A percentile compares a stretch with the other conserved stretches of the same genome.
Conservation (phyloP, 2,329 filamentous ascomycete species). For the Pseudocercospora musae region DNA sequence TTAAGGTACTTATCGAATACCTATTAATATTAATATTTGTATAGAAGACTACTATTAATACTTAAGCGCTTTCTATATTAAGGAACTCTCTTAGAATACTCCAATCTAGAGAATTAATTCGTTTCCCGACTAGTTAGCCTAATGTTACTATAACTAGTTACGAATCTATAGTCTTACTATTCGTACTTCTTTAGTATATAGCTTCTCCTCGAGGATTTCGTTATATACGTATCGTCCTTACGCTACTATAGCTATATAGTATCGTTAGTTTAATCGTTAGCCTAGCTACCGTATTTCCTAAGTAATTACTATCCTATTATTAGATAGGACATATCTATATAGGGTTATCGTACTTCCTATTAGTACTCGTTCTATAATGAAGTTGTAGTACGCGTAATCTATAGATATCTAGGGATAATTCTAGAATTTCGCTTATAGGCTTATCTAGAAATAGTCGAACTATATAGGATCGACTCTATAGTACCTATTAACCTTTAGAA, state of each 20-base stretch:
- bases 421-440: background rate
- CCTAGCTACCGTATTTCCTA: background rate
- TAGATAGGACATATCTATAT: background rate
- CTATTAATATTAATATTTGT: no score
- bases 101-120: background rate
- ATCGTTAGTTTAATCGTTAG: background rate
- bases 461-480: no score
- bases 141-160: background rate
- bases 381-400: background rate
- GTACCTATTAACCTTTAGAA: no score
- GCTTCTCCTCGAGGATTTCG: background rate
- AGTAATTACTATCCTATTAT: background rate
- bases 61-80: no score
- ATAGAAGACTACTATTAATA: no score
- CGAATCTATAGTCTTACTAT: background rate
- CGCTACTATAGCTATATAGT: background rate
- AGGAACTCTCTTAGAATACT: no score
- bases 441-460: no score
- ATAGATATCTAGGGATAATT: background rate
- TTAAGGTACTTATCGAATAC: conserved; percentile 1
- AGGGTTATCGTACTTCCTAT: background rate
- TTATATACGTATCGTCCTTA: background rate
- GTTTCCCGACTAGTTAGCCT: background rate
- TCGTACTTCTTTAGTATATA: background rate
- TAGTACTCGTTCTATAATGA: background rate